Percentiles rank a stretch among this genome's conserved stretches.
phyloP scores from a whole-genome alignment of 139 green algal genomes.

The Zygnema circumcarinatum region DNA sequence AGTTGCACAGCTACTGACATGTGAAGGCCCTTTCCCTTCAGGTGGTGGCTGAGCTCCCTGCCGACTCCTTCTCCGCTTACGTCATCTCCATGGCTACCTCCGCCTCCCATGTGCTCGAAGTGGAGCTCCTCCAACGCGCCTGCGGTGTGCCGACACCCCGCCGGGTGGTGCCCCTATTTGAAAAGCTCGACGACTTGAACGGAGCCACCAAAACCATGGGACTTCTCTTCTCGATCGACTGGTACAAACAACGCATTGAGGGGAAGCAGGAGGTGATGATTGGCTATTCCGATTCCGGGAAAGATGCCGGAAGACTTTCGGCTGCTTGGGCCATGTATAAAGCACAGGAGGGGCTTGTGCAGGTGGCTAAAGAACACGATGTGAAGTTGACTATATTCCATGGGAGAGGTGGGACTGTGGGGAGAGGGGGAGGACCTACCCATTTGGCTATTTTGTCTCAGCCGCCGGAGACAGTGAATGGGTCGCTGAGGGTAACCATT shows the following conservation, averaged over 20 bases:
- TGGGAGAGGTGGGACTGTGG: slow-evolving; percentile 91
- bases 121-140: slow-evolving; percentile 94
- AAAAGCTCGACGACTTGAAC: slow-evolving; percentile 90
- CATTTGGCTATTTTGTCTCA: slow-evolving; percentile 94
- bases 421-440: slow-evolving; percentile 90
- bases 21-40: too few relatives aligned
- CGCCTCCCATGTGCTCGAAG: slow-evolving; percentile 89
- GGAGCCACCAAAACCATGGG: slow-evolving; percentile 65
- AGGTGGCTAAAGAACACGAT: slow-evolving; percentile 58
- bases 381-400: slow-evolving; percentile 94
- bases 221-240: slow-evolving; percentile 64
- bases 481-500: slow-evolving; percentile 89
- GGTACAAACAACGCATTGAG: slow-evolving; percentile 74
- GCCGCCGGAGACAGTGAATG: slow-evolving; percentile 83
- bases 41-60: slow-evolving; percentile 29
- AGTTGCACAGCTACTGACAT: too few relatives aligned
- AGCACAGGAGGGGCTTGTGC: slow-evolving; percentile 60
- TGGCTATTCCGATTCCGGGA: slow-evolving; percentile 95
- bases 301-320: slow-evolving; percentile 92
- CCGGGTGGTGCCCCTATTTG: slow-evolving; percentile 94
- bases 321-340: slow-evolving; percentile 91
- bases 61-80: slow-evolving; percentile 83
- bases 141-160: slow-evolving; percentile 66
- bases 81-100: slow-evolving; percentile 89
- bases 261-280: slow-evolving; percentile 92